These are phyloP conservation scores for Lentinus brumalis DNA, from an alignment of 768 basidiomycete genomes.

Conservation along the genomic window DNA sequence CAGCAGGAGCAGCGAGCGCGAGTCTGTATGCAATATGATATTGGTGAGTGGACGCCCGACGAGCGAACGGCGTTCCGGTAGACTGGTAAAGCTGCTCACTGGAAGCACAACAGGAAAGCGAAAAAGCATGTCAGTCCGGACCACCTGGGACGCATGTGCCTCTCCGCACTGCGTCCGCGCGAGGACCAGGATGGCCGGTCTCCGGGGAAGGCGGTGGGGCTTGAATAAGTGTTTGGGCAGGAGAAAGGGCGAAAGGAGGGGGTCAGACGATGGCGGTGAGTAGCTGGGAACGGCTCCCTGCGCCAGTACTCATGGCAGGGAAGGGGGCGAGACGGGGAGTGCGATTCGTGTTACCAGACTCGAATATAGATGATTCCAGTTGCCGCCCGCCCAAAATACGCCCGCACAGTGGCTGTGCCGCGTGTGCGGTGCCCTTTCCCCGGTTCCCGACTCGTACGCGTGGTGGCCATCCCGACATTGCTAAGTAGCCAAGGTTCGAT, in stretches of 20 bases:
- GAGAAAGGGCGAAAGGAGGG: background rate
- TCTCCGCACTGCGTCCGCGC: constrained; percentile 13
- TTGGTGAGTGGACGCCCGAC: background rate
- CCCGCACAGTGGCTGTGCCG: background rate
- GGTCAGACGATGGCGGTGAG: background rate
- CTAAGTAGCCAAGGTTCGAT: too few species aligned
- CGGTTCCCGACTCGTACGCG: too few species aligned
- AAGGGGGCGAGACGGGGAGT: constrained; percentile 2
- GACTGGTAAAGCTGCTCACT: constrained; percentile 3
- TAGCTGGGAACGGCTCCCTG: constrained; percentile 4
- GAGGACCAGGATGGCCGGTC: background rate
- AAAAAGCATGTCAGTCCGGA: constrained; percentile 5
- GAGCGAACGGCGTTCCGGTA: background rate
- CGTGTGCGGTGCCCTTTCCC: too few species aligned
- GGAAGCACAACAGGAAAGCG: constrained; percentile 2
- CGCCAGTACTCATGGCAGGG: constrained; percentile 17
- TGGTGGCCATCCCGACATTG: too few species aligned
- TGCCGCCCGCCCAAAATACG: background rate
- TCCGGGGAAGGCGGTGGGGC: background rate
- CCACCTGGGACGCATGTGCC: constrained; percentile 18
- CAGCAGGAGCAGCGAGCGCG: constrained; percentile 9
- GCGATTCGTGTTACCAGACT: background rate
- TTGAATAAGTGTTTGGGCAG: background rate
- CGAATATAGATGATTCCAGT: background rate
- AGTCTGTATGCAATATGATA: background rate